These are phyloP conservation scores for Aspergillus ellipticus DNA, from an alignment of 495 filamentous ascomycete species.

Conservation along the genomic window DNA sequence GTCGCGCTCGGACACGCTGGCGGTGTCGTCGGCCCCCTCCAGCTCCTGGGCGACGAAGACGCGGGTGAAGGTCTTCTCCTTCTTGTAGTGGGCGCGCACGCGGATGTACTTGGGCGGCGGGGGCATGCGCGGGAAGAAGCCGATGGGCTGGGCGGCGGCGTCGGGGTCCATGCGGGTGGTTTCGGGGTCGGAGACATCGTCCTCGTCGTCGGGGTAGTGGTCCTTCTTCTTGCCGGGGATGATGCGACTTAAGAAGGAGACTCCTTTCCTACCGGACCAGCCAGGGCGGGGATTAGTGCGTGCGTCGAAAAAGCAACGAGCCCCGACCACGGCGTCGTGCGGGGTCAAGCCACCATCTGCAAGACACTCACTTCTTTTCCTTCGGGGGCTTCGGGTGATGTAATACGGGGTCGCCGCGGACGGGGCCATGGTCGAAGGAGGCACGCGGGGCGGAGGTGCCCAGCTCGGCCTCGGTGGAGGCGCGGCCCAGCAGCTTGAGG, in stretches of 20 bases:
- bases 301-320: not conserved
- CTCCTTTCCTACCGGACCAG: slow-evolving; percentile 61
- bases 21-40: slow-evolving; percentile 23
- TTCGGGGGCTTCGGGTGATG: slow-evolving; percentile 45
- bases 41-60: slow-evolving; percentile 92
- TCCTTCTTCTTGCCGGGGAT: slow-evolving; percentile 73
- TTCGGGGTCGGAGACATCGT: slow-evolving; percentile 70
- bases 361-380: slow-evolving; percentile 64
- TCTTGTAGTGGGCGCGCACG: slow-evolving; percentile 77
- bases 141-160: slow-evolving; percentile 77
- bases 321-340: not conserved
- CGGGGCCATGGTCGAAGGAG: slow-evolving; percentile 31
- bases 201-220: slow-evolving; percentile 47
- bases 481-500: slow-evolving; percentile 58
- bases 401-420: slow-evolving; percentile 39
- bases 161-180: slow-evolving; percentile 72
- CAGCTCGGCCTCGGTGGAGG: slow-evolving; percentile 50
- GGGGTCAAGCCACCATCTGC: slow-evolving; percentile 2
- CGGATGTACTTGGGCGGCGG: slow-evolving; percentile 90
- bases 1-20: slow-evolving; percentile 23
- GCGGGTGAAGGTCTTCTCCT: slow-evolving; percentile 74
- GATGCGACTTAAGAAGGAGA: slow-evolving; percentile 88
- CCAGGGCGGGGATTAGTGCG: not conserved
- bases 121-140: slow-evolving; percentile 83
- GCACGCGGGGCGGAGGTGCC: slow-evolving; percentile 46